phyloP scores from a whole-genome alignment of 345 rosid species.

The Lumnitzera littorea region DNA sequence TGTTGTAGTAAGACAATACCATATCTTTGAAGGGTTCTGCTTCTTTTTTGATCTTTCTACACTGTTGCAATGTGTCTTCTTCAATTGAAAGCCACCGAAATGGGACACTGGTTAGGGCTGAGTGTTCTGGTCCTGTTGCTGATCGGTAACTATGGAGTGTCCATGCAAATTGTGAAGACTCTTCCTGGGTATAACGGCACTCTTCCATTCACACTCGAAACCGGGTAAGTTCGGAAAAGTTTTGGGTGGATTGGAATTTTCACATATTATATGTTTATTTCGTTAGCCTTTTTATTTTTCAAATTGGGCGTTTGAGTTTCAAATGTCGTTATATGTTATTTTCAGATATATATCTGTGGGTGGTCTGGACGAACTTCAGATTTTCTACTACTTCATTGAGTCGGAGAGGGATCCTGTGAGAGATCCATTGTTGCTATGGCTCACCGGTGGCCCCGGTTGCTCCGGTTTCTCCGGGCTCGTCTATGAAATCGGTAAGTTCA shows the following conservation, averaged over 20 bases:
- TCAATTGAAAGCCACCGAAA: too few relatives aligned
- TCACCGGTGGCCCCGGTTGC: slow-evolving; percentile 2
- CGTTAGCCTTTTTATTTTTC: too few relatives aligned
- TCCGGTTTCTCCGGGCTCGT: not conserved
- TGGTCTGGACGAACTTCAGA: not conserved
- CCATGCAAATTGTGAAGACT: not conserved
- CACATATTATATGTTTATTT: too few relatives aligned
- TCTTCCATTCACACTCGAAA: not conserved
- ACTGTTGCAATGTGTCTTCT: too few relatives aligned
- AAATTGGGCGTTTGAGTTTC: too few relatives aligned
- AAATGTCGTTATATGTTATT: not conserved
- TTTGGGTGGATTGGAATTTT: too few relatives aligned
- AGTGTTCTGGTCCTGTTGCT: too few relatives aligned
- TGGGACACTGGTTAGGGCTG: too few relatives aligned
- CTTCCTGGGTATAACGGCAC: not conserved
- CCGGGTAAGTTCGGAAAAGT: not conserved
- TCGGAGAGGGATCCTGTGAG: not conserved
- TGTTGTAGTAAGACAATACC: too few relatives aligned
- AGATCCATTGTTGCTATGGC: not conserved
- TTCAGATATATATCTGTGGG: not conserved
- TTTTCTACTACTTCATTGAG: slow-evolving; percentile 1
- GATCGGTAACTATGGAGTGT: too few relatives aligned
- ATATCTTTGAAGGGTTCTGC: too few relatives aligned
- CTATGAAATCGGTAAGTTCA: not conserved
- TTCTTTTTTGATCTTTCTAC: too few relatives aligned